Evolutionary conservation across 176 grass and related monocot species (phyloP), one percentile per base, ranked within the genome.

Genomic region (Carex cristatella): DNA sequence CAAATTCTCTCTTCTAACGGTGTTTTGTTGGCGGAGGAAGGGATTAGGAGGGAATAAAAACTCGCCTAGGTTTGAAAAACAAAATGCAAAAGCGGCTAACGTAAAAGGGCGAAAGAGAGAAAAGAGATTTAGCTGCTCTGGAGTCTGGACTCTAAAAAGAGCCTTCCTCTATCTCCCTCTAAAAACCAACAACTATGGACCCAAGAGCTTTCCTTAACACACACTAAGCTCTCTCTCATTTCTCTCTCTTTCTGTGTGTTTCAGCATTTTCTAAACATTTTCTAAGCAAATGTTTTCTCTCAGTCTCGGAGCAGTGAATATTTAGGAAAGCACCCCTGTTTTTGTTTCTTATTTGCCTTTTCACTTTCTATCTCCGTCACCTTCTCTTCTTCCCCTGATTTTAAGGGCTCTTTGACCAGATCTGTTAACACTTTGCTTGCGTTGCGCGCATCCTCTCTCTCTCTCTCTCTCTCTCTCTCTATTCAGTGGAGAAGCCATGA

Each of bases 401-500:
- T 91, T 82, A 89, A 86, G 61, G 74, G 69, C 46, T 66, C 61
- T 69, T 16, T 79, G 69, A 86, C 0, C 84, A 93, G 91, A 89
- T 91, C 81, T 83, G 84, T 82, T 80, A 69, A 61, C 15, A 80
- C 80, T 81, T 80, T 85, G 65, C 12, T 78, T 48, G 69, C 57
- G 18, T 48, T 61, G 83, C 54, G 56, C 69, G 87, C 81, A 32
- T 68, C 32, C 23, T 23, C 80, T 30, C 60, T 38, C 33, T 70
- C 48, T 35, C 23, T 55, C 64, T 66, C 70, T 74, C 70, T 49
- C 70, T 74, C 15, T 48, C 33, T n/a, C n/a, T 23, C 81, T 15
- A 71, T 76, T 64, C 16, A 16, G 85, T 44, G 35, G 38, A 67
- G 85, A 75, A 89, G 68, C 54, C 65, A 94, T 94, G 92, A 94